Conservation (phyloP, 2,329 filamentous ascomycete species). For the Alternaria infectoria region DNA sequence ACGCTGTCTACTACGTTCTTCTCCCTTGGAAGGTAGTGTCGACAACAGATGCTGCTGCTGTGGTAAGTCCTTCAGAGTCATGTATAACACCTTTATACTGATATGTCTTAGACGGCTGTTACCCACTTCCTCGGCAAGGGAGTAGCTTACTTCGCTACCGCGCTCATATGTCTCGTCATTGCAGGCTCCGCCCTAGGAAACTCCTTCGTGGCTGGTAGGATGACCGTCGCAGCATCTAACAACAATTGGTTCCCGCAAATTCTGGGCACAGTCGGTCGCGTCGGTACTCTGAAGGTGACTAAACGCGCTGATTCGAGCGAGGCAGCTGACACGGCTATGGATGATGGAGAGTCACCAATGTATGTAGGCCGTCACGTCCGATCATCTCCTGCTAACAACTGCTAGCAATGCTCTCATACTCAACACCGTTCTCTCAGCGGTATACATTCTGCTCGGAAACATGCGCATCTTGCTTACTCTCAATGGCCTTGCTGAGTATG, state of each 20-base stretch:
- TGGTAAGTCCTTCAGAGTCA: slow-evolving; percentile 52
- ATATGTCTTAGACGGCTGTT: slow-evolving; percentile 35
- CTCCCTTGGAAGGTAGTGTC: slow-evolving; percentile 66
- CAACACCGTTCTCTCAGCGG: slow-evolving; percentile 50
- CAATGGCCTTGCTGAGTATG: slow-evolving; percentile 54
- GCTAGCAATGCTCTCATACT: slow-evolving; percentile 43
- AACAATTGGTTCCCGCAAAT: slow-evolving; percentile 40
- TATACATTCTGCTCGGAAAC: slow-evolving; percentile 67
- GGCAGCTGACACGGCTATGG: slow-evolving; percentile 31
- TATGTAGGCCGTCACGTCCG: slow-evolving; percentile 6
- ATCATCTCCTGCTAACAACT: not conserved
- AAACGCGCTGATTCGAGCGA: slow-evolving; percentile 12
- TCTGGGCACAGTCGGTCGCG: slow-evolving; percentile 37
- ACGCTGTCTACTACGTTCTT: slow-evolving; percentile 68
- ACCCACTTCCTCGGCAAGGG: slow-evolving; percentile 61
- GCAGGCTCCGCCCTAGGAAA: slow-evolving; percentile 68
- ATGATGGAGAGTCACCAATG: slow-evolving; percentile 46
- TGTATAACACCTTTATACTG: not conserved
- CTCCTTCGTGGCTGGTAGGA: slow-evolving; percentile 68
- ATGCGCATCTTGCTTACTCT: slow-evolving; percentile 67
- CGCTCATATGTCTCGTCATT: slow-evolving; percentile 66
- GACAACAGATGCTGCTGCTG: slow-evolving; percentile 67
- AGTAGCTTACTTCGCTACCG: slow-evolving; percentile 59
- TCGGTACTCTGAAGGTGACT: slow-evolving; percentile 35
- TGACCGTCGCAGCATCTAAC: slow-evolving; percentile 64